Base-by-base conservation (phyloP, 2,329 filamentous ascomycete species). In the Clonostachys chloroleuca region DNA sequence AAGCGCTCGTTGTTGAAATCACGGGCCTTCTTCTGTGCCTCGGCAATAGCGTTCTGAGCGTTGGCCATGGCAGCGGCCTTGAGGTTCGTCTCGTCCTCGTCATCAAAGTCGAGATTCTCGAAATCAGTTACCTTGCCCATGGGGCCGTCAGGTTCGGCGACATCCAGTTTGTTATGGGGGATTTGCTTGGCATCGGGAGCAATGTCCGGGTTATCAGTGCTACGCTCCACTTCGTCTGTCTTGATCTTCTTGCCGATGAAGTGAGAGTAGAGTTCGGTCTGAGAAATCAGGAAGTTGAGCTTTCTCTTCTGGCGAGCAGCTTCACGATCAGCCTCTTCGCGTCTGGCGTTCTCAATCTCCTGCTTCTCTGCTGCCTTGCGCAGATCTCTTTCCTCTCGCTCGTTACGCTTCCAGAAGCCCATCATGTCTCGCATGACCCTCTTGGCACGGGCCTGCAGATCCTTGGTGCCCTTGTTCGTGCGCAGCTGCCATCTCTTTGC, bases 211-310 rank as follows among this genome's bases (percentile, higher is more conserved):
- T 92, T 90, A 59, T 94, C 89, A 18, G 90, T 94, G 43, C 89
- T 92, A 50, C 87, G 80, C 69, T 99, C 92, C 43, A 96, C 90
- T 62, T 97, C 92, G 56, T 94, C 87, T 2, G 92, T 97, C 73
- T 96, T 96, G 70, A 97, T 95, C 76, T 99, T 99, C 74, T 96
- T 95, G 65, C 94, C 92, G 59, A 99, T 96, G 68, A 99, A 99
- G 76, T 99, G 94, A 40, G 92, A 97, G 75, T 99, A 99, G 44
- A 99, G 79, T 65, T 99, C 94, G 1, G 94, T 99, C 71, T 99
- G 94, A 2, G 92, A 96, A 66, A 99, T 99, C 53, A 99, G 80
- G 78, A 99, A 99, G 71, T 99, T 97, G 65, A 99, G 88, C 74
- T 99, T 99, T 59, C 94, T 85, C 81, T 95, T 96, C 72, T 99